Percentiles rank a stretch among this genome's conserved stretches.
phyloP scores from a whole-genome alignment of 2,329 filamentous ascomycete species.

The Trichoderma lentiforme region DNA sequence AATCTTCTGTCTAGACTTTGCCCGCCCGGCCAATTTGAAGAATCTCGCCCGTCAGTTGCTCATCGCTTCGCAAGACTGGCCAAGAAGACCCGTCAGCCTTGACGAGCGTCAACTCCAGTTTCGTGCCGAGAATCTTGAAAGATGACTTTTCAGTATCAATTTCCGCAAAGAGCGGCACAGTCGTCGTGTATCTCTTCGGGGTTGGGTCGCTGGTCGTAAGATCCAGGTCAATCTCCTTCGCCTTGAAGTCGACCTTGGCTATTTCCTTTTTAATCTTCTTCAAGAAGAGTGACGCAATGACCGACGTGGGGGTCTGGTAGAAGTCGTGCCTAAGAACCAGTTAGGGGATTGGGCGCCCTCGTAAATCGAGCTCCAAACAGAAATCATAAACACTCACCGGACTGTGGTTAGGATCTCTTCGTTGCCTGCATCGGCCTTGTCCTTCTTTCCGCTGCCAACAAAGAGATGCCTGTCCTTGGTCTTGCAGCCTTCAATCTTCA shows the following conservation, averaged over 20 bases:
- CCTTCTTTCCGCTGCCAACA: constrained; percentile 70
- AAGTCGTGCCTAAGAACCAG: constrained; percentile 63
- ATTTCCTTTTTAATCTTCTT: constrained; percentile 91
- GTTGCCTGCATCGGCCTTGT: constrained; percentile 42
- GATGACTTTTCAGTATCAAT: constrained; percentile 74
- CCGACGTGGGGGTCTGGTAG: constrained; percentile 82
- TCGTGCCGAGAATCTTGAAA: constrained; percentile 82
- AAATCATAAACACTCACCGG: constrained; percentile 46
- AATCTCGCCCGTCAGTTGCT: constrained; percentile 68
- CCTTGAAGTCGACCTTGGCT: constrained; percentile 67
- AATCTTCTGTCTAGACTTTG: constrained; percentile 4
- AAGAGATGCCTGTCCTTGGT: constrained; percentile 82
- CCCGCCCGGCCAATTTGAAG: constrained; percentile 82
- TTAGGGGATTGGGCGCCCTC: not conserved
- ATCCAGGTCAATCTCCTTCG: constrained; percentile 67
- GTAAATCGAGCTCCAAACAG: not conserved
- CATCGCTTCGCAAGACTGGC: constrained; percentile 80
- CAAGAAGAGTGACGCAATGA: constrained; percentile 89
- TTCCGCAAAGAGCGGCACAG: constrained; percentile 69
- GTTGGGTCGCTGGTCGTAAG: constrained; percentile 76
- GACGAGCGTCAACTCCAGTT: constrained; percentile 74
- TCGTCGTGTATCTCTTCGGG: constrained; percentile 72
- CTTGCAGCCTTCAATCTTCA: constrained; percentile 90
- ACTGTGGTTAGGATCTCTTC: constrained; percentile 79
- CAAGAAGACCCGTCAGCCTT: constrained; percentile 75